Evolutionary conservation across 441 rosid species (phyloP).

Genomic region (Omphalea diandra): DNA sequence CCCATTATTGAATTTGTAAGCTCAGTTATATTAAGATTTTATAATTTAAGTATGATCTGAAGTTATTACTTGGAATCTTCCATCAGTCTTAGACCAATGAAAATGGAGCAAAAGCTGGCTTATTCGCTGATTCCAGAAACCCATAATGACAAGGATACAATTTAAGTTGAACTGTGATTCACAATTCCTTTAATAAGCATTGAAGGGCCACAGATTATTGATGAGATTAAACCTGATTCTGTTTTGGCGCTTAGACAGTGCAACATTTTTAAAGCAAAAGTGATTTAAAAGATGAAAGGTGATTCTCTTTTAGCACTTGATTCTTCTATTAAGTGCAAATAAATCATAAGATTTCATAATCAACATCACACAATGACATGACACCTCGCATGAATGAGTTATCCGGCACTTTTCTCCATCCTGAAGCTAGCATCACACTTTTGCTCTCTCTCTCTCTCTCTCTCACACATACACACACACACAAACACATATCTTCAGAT

Average conservation of each 20-base stretch:
- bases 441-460: no score
- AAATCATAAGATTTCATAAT: constrained; percentile 24
- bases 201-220: not conserved
- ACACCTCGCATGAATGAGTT: constrained; percentile 20
- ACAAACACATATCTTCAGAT: not conserved
- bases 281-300: constrained; percentile 9
- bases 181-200: constrained; percentile 6
- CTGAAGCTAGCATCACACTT: constrained; percentile 7
- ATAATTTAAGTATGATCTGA: not conserved
- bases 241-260: not conserved
- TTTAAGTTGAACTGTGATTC: not conserved
- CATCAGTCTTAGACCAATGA: not conserved
- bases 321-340: constrained; percentile 22
- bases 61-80: constrained; percentile 15
- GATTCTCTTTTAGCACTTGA: constrained; percentile 1
- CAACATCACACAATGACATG: constrained; percentile 24
- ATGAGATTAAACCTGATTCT: constrained; percentile 8
- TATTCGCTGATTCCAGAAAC: constrained; percentile 15
- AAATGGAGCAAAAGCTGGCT: constrained; percentile 4
- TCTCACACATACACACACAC: not conserved
- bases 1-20: not conserved
- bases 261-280: no score
- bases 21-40: not conserved
- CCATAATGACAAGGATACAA: not conserved
- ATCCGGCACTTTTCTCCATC: constrained; percentile 21